These are phyloP conservation scores for Croton setiger DNA, from an alignment of 441 rosid genomes.

Conservation along the genomic window DNA sequence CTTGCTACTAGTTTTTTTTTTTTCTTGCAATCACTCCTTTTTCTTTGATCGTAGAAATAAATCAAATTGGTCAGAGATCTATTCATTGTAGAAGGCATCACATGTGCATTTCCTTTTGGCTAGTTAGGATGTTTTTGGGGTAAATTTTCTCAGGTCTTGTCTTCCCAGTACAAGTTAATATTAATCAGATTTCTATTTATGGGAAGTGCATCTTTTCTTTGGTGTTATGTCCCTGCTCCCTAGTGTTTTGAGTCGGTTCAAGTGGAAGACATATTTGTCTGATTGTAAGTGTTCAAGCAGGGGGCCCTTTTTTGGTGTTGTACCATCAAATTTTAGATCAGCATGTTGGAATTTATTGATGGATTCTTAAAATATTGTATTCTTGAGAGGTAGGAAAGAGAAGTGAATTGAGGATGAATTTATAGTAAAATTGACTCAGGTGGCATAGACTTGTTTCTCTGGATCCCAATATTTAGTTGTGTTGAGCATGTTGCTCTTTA, in stretches of 20 bases:
- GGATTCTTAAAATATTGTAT: neutral
- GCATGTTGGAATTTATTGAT: neutral
- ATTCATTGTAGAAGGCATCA: neutral
- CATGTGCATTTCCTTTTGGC: neutral
- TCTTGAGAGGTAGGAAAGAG: neutral
- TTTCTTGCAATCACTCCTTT: neutral
- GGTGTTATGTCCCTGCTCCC: neutral
- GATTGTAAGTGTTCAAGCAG: neutral
- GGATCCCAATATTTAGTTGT: neutral
- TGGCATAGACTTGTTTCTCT: neutral
- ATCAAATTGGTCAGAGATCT: neutral
- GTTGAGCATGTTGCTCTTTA: neutral
- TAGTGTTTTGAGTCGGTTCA: neutral
- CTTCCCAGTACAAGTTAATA: neutral
- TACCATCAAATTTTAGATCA: neutral
- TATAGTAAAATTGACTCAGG: neutral
- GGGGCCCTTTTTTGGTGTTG: neutral
- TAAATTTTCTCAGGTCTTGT: neutral
- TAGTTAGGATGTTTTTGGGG: neutral
- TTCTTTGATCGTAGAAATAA: neutral
- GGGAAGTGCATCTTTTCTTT: neutral
- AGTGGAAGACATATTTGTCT: neutral
- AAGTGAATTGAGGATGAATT: neutral
- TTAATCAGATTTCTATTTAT: neutral
- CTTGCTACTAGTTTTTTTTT: neutral